Conservation (phyloP, 805 yeast genomes). For the Candida insectalens region DNA sequence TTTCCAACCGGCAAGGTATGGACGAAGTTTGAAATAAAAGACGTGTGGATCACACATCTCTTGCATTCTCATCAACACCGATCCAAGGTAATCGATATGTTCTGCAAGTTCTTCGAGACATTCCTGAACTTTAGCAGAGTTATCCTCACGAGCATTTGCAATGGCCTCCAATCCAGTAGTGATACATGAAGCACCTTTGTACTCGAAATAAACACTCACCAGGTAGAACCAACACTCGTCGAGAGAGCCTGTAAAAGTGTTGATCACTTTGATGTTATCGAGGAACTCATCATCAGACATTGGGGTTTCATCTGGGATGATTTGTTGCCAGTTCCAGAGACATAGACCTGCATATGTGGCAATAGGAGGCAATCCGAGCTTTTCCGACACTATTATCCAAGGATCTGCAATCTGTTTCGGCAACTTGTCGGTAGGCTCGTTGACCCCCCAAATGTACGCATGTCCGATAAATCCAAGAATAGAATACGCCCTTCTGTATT, state of each 20-base stretch:
- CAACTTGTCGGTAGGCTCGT: conserved; percentile 46
- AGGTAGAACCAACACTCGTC: conserved; percentile 94
- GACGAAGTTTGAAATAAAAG: conserved; percentile 78
- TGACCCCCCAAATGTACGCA: conserved; percentile 84
- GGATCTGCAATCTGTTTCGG: conserved; percentile 70
- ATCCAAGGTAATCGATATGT: conserved; percentile 62
- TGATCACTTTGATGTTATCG: conserved; percentile 65
- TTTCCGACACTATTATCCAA: conserved; percentile 44
- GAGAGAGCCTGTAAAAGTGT: conserved; percentile 80
- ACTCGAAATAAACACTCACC: conserved; percentile 80
- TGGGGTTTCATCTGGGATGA: conserved; percentile 32
- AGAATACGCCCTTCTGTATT: conserved; percentile 73
- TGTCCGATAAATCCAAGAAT: conserved; percentile 73
- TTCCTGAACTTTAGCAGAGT: conserved; percentile 30
- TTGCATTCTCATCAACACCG: conserved; percentile 71
- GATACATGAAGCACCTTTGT: conserved; percentile 66
- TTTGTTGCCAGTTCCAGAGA: conserved; percentile 76
- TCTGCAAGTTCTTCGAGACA: conserved; percentile 62
- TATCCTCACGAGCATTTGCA: conserved; percentile 38
- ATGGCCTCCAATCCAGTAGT: conserved; percentile 61
- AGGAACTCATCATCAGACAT: conserved; percentile 30
- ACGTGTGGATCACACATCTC: conserved; percentile 94
- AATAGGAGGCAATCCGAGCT: conserved; percentile 70
- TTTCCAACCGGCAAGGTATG: conserved; percentile 90
- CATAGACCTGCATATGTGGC: conserved; percentile 84